Evolutionary conservation across 352 stramenopile genomes (phyloP).

Genomic region (Phytopythium litorale): DNA sequence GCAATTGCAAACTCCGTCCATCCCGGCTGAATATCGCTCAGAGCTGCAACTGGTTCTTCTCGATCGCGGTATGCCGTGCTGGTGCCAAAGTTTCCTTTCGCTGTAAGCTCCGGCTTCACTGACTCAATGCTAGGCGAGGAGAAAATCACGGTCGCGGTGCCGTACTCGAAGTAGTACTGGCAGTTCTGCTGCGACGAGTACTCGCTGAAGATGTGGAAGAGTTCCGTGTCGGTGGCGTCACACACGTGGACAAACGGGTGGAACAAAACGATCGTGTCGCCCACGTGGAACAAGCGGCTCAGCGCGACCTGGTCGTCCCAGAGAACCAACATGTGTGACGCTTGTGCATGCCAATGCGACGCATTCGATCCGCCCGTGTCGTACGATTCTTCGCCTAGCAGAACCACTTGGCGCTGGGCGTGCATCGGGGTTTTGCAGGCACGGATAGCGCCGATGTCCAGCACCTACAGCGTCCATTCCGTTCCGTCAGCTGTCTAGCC

Average conservation of each 20-base stretch:
- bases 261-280: slow-evolving; percentile 50
- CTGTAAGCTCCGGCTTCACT: not conserved
- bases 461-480: slow-evolving; percentile 17
- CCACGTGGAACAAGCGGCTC: slow-evolving; percentile 54
- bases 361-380: not conserved
- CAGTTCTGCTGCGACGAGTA: slow-evolving; percentile 48
- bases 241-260: slow-evolving; percentile 63
- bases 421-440: slow-evolving; percentile 51
- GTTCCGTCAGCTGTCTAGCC: not conserved
- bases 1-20: slow-evolving; percentile 56
- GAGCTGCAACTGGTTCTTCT: slow-evolving; percentile 18
- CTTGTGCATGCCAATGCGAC: slow-evolving; percentile 16
- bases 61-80: slow-evolving; percentile 1
- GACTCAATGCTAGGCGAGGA: slow-evolving; percentile 8
- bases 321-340: slow-evolving; percentile 49
- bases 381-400: slow-evolving; percentile 30
- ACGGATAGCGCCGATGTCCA: slow-evolving; percentile 67
- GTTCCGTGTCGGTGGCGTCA: slow-evolving; percentile 34
- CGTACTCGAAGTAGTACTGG: slow-evolving; percentile 63
- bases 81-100: not conserved
- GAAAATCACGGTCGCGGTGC: slow-evolving; percentile 54
- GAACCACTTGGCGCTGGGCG: slow-evolving; percentile 58
- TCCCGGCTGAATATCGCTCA: slow-evolving; percentile 26
- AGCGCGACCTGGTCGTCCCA: slow-evolving; percentile 71
- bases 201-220: slow-evolving; percentile 52